A percentile compares a stretch with the other conserved stretches of the same genome.
Evolutionary conservation across 345 rosid species (phyloP).

Genomic region (Gossypium mustelinum): DNA sequence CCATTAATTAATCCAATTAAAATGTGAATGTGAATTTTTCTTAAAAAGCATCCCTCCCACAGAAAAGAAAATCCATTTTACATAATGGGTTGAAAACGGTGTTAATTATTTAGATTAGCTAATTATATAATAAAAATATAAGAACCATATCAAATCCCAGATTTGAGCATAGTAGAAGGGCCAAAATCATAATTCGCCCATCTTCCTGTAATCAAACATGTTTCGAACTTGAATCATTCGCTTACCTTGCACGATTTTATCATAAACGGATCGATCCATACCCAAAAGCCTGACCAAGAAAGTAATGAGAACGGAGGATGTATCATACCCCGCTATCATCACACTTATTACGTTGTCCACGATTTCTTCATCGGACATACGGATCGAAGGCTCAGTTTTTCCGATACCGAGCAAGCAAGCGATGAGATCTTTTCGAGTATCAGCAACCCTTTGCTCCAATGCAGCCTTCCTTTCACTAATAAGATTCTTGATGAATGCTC

Average conservation of each 20-base stretch:
- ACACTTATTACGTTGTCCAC: constrained; percentile 37
- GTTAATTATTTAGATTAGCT: no score
- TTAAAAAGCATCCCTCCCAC: no score
- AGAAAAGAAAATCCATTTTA: no score
- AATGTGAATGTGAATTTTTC: no score
- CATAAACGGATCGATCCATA: constrained; percentile 21
- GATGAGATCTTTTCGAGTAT: constrained; percentile 33
- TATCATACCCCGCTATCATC: constrained; percentile 52
- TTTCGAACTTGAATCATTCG: neutral
- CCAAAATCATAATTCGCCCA: no score
- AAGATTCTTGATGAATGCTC: constrained; percentile 25
- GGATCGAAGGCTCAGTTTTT: constrained; percentile 1
- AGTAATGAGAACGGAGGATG: constrained; percentile 40
- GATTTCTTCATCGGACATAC: constrained; percentile 38
- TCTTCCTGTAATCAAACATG: neutral
- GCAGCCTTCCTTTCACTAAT: constrained; percentile 31
- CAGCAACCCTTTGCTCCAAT: constrained; percentile 19
- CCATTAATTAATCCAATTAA: no score
- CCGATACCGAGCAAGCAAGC: constrained; percentile 28
- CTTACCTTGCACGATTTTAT: constrained; percentile 38
- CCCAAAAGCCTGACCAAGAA: constrained; percentile 40
- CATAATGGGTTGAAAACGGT: no score
- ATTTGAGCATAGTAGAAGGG: no score
- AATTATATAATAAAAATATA: no score
- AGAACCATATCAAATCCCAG: no score